Conservation (phyloP, 164 flowering plant genomes). For the Sextonia rubra region DNA sequence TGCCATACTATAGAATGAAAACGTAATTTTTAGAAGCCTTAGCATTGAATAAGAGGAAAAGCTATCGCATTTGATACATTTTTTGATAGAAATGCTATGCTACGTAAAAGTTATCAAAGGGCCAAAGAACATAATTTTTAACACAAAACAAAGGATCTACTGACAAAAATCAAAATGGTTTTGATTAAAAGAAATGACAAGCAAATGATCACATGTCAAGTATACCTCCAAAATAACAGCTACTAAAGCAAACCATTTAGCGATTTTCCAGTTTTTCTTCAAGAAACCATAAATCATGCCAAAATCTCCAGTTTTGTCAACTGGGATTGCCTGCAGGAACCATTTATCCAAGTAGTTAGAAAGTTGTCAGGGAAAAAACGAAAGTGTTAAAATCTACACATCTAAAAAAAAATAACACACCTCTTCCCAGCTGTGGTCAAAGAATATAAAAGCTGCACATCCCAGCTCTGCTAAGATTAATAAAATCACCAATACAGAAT, state of each 20-base stretch:
- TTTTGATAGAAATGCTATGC: background rate
- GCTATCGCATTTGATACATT: background rate
- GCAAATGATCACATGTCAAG: background rate
- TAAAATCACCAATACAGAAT: constrained; percentile 58
- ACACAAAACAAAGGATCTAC: too few relatives aligned
- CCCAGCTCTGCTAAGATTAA: constrained; percentile 81
- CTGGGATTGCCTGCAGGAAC: constrained; percentile 58
- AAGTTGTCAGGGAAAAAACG: background rate
- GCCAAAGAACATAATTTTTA: background rate
- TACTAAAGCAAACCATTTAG: constrained; percentile 89
- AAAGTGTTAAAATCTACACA: background rate
- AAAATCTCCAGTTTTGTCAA: constrained; percentile 81
- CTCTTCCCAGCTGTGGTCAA: constrained; percentile 82
- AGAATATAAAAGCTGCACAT: constrained; percentile 84
- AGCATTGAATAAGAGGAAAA: too few relatives aligned
- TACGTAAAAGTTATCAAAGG: background rate
- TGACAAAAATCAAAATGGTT: background rate
- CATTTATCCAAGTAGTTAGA: constrained; percentile 3
- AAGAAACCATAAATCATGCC: constrained; percentile 68
- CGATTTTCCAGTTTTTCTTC: constrained; percentile 71
- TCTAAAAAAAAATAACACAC: constrained; percentile 24
- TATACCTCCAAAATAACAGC: constrained; percentile 78
- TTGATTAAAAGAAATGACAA: background rate
- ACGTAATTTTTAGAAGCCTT: background rate
- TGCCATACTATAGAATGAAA: background rate